Percentiles rank a stretch among this genome's conserved stretches.
phyloP scores from a whole-genome alignment of 768 basidiomycete species.

The Fistulinella prunicolor region DNA sequence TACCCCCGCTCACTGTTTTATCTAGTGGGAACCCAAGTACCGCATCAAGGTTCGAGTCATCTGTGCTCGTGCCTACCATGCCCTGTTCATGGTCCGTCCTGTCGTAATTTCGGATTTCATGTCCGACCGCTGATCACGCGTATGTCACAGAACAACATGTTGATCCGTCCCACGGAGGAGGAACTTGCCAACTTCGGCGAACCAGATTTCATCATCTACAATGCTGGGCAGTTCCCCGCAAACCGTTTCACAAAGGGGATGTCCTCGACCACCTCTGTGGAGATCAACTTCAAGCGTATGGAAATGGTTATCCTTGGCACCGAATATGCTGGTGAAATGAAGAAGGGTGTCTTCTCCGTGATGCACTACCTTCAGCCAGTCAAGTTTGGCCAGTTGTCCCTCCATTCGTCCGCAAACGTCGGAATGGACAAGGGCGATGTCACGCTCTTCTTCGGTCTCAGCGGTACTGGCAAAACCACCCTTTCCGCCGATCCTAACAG shows the following conservation, averaged over 20 bases:
- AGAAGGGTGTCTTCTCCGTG: slow-evolving; percentile 99
- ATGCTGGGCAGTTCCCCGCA: slow-evolving; percentile 99
- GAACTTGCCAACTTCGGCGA: slow-evolving; percentile 94
- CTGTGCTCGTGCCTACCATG: slow-evolving; percentile 97
- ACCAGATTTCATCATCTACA: slow-evolving; percentile 99
- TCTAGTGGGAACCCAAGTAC: slow-evolving; percentile 96
- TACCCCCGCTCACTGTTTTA: slow-evolving; percentile 2
- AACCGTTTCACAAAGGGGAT: slow-evolving; percentile 99
- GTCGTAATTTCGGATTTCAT: slow-evolving; percentile 5
- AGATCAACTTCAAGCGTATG: slow-evolving; percentile 99
- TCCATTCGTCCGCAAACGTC: slow-evolving; percentile 98
- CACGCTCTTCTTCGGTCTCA: slow-evolving; percentile 98
- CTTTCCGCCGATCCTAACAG: slow-evolving; percentile 95
- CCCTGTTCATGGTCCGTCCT: slow-evolving; percentile 87
- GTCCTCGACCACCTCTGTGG: slow-evolving; percentile 97
- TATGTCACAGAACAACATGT: slow-evolving; percentile 85
- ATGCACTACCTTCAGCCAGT: slow-evolving; percentile 99
- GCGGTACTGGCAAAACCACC: slow-evolving; percentile 98
- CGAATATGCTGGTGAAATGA: slow-evolving; percentile 99
- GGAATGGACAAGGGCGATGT: slow-evolving; percentile 87
- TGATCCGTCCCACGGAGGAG: slow-evolving; percentile 95
- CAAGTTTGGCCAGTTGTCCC: slow-evolving; percentile 95
- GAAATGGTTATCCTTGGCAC: slow-evolving; percentile 99
- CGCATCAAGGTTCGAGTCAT: slow-evolving; percentile 99
- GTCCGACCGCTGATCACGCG: slow-evolving; percentile 2